These are phyloP conservation scores for Kernera saxatilis DNA, from an alignment of 345 rosid species.

Conservation along the genomic window DNA sequence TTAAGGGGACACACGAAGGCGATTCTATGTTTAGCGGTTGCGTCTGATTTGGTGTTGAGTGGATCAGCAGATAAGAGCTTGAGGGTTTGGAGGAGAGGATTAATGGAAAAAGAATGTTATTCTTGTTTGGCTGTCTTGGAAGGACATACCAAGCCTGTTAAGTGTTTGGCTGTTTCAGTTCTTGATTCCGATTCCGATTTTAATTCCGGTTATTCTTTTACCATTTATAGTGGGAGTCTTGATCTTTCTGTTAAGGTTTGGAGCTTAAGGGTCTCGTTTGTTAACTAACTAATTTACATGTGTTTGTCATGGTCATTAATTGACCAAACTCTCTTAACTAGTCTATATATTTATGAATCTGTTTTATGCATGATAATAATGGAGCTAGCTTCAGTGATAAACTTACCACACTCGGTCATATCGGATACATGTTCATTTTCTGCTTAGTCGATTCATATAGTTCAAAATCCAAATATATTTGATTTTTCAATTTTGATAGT, in stretches of 20 bases:
- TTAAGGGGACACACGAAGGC: conserved; percentile 69
- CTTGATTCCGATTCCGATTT: conserved; percentile 18
- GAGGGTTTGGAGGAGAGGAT: conserved; percentile 59
- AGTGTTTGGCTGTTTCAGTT: conserved; percentile 45
- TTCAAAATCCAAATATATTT: background rate
- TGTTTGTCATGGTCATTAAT: background rate
- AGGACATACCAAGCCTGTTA: conserved; percentile 63
- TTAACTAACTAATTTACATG: conserved; percentile 2
- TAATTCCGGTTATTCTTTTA: conserved; percentile 21
- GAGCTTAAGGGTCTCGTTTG: conserved; percentile 27
- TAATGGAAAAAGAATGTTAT: conserved; percentile 33
- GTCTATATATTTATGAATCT: background rate
- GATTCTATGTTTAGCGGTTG: conserved; percentile 55
- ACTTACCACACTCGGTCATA: conserved; percentile 4
- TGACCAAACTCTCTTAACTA: background rate
- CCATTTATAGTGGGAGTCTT: conserved; percentile 69
- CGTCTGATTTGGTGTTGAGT: conserved; percentile 48
- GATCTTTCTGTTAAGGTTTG: conserved; percentile 56
- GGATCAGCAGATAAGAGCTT: conserved; percentile 66
- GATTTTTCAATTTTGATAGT: background rate
- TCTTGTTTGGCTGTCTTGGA: conserved; percentile 49
- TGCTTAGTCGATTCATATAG: background rate
- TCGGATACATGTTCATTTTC: background rate
- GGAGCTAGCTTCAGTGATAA: background rate
- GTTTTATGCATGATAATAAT: background rate